These are phyloP conservation scores for Cyberlindnera mrakii DNA, from an alignment of 805 yeast genomes.

Conservation along the genomic window DNA sequence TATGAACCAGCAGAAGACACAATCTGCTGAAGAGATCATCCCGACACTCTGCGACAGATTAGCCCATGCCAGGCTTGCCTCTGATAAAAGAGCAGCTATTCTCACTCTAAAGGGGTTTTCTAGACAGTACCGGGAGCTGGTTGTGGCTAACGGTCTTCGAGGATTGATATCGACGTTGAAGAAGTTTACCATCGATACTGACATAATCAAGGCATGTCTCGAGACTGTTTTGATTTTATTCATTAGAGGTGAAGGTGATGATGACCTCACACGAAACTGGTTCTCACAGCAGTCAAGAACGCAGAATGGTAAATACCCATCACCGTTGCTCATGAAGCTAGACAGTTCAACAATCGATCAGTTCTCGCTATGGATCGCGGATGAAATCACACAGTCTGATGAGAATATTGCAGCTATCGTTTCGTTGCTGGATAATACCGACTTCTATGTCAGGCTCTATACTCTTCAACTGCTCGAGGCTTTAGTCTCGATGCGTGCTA, in stretches of 20 bases:
- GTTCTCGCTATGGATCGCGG: conserved; percentile 91
- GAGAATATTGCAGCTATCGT: conserved; percentile 27
- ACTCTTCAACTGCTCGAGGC: conserved; percentile 83
- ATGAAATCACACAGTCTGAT: conserved; percentile 69
- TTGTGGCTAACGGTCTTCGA: conserved; percentile 79
- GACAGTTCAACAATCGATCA: conserved; percentile 54
- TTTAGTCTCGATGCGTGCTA: conserved; percentile 68
- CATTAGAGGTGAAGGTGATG: conserved; percentile 60
- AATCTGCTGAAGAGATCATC: conserved; percentile 75
- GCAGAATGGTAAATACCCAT: conserved; percentile 74
- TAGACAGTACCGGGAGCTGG: conserved; percentile 83
- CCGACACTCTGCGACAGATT: conserved; percentile 84
- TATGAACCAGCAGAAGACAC: conserved; percentile 43
- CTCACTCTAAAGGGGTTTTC: conserved; percentile 84
- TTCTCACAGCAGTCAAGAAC: conserved; percentile 67
- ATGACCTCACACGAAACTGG: conserved; percentile 63
- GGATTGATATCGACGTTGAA: conserved; percentile 62
- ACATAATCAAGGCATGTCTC: conserved; percentile 68
- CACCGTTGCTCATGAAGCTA: conserved; percentile 57
- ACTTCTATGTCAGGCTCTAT: conserved; percentile 76
- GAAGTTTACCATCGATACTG: conserved; percentile 64
- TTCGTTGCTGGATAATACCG: conserved; percentile 43
- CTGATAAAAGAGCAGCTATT: conserved; percentile 88
- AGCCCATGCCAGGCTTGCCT: conserved; percentile 70
- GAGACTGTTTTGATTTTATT: conserved; percentile 83